These are phyloP conservation scores for Leccinum pachyderme DNA, from an alignment of 1,284 basidiomycete genomes.

Conservation along the genomic window DNA sequence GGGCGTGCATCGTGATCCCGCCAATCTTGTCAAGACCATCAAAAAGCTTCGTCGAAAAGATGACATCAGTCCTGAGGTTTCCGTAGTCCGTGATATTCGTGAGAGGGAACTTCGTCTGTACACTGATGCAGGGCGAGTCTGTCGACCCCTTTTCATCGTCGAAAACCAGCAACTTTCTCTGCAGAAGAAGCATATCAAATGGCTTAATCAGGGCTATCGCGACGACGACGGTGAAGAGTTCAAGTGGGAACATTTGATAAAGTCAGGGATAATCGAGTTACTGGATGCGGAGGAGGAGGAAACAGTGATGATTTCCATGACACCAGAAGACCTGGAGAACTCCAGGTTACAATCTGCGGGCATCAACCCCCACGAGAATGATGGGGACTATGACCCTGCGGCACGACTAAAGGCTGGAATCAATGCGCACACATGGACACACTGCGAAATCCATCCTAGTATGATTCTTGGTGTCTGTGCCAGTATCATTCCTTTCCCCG, in stretches of 20 bases:
- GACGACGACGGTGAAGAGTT: constrained; percentile 61
- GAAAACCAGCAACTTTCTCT: constrained; percentile 85
- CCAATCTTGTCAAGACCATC: constrained; percentile 89
- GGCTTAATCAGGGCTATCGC: constrained; percentile 54
- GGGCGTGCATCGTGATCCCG: constrained; percentile 97
- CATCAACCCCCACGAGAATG: constrained; percentile 57
- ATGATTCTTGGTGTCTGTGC: constrained; percentile 99
- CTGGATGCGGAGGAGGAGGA: constrained; percentile 99
- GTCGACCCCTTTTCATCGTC: constrained; percentile 96
- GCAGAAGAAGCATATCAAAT: constrained; percentile 83
- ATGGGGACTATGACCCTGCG: constrained; percentile 80
- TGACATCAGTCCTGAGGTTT: constrained; percentile 95
- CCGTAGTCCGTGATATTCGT: constrained; percentile 95
- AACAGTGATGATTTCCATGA: constrained; percentile 99
- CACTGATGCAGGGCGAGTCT: constrained; percentile 96
- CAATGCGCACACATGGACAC: constrained; percentile 91
- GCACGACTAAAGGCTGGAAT: constrained; percentile 82
- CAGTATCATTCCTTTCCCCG: constrained; percentile 98
- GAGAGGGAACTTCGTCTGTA: constrained; percentile 94
- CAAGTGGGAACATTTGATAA: constrained; percentile 86
- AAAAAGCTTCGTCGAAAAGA: constrained; percentile 91
- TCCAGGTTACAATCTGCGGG: constrained; percentile 69
- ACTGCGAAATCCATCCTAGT: constrained; percentile 98
- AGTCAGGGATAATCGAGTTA: constrained; percentile 89
- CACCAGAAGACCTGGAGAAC: constrained; percentile 90